Base-by-base conservation (phyloP, 352 stramenopile species). In the Phytophthora hibernalis region DNA sequence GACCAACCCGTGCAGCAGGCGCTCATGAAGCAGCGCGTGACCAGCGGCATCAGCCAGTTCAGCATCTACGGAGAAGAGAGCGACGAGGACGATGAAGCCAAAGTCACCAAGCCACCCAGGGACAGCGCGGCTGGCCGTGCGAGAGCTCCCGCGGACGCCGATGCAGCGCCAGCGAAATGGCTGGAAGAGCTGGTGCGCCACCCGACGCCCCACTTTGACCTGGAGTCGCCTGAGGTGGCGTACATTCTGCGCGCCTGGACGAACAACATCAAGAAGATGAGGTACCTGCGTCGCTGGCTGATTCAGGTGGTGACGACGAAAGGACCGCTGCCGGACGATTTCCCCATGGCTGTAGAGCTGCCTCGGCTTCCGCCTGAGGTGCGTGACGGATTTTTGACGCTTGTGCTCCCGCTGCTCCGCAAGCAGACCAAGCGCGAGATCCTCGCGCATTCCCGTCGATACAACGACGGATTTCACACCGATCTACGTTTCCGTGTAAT, bases 331-430 rank as follows among this genome's bases (percentile, higher is more conserved):
- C 72, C 79, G 4, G 45, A 70, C 0, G 80, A 91, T 45, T 86
- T 93, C 30, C 84, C 84, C 4, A 69, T 84, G 52, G 81, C 77
- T 15, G 78, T 95, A 21, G 86, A 93, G 53, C 70, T 95, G 21
- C 85, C 85, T 55, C 77, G 83, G 13, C 70, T 95, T 45, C 53
- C 61, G 6, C 82, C 79, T 2, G 84, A 95, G 54, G 82, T 95
- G 50, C 77, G 82, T n/a, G 86, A 93, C 48, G 86, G 84, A 0
- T 93, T 95, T 54, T 61, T 93, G 12, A 88, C 78, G 30, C 76
- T 95, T 12, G 79, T 93, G 2, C 81, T 95, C n/a, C 86, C 84
- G n/a, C 68, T 95, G 51, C 69, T 95, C 28, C 76, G 86, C 20
- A 83, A 83, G 26, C 84, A 93, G 56, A 85, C 82, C n/a, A 57